Evolutionary conservation across 352 stramenopile species (phyloP).

Genomic region (Pythium folliculosum): DNA sequence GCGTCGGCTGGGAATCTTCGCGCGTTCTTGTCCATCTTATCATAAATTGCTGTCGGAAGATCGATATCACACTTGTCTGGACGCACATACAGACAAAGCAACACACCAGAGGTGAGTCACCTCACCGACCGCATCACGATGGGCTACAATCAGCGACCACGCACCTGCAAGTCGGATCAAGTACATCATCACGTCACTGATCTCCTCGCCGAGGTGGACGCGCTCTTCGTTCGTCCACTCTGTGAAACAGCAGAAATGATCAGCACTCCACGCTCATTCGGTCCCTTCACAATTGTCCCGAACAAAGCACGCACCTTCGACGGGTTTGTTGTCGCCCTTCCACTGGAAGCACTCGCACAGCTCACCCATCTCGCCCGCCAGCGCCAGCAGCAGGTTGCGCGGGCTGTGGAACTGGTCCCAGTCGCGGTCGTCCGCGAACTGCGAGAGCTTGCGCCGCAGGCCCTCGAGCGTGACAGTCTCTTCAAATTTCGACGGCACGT

Average conservation of each 20-base stretch:
- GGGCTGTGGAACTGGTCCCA: constrained; percentile 58
- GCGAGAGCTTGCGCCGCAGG: constrained; percentile 31
- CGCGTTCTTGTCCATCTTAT: constrained; percentile 93
- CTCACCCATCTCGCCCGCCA: constrained; percentile 95
- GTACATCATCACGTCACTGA: constrained; percentile 98
- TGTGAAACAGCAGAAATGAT: constrained; percentile 15
- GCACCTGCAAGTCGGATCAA: constrained; percentile 90
- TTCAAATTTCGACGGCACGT: constrained; percentile 24
- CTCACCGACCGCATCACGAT: neutral
- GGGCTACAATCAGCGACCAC: neutral
- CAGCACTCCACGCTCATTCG: no score
- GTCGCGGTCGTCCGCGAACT: constrained; percentile 38
- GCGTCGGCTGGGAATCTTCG: constrained; percentile 78
- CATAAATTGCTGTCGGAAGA: constrained; percentile 81
- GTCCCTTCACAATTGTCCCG: no score
- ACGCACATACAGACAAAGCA: neutral
- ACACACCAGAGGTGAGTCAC: neutral
- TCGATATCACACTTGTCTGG: constrained; percentile 89
- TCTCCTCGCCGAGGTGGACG: constrained; percentile 94
- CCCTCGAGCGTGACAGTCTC: constrained; percentile 34
- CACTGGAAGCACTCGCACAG: constrained; percentile 96
- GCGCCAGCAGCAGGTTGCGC: constrained; percentile 93
- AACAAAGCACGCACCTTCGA: constrained; percentile 46
- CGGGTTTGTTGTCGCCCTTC: constrained; percentile 83
- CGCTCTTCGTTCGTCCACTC: constrained; percentile 80